These are phyloP conservation scores for Lomentospora prolificans DNA, from an alignment of 2,329 filamentous ascomycete species.

Conservation along the genomic window DNA sequence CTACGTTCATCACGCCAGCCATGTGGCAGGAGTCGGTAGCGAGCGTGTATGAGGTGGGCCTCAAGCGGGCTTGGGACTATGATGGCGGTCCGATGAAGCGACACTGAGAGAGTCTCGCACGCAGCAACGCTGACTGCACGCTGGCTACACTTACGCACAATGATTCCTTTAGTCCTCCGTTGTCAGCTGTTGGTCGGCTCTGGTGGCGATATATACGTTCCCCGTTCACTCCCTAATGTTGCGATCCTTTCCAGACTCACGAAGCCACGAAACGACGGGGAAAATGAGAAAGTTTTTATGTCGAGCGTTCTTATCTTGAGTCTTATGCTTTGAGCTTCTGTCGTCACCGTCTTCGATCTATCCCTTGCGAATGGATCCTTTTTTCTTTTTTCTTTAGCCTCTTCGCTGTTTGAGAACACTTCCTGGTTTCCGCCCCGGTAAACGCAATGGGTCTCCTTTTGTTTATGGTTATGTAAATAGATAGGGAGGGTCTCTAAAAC, in stretches of 20 bases:
- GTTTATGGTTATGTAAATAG: neutral
- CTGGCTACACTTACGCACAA: neutral
- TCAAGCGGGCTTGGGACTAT: conserved; percentile 54
- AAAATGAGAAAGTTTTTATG: neutral
- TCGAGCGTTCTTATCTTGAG: neutral
- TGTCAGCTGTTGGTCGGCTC: neutral
- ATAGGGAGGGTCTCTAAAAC: neutral
- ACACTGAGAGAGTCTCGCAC: conserved; percentile 2
- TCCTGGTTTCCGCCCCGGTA: neutral
- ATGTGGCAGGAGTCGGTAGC: conserved; percentile 68
- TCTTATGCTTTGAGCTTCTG: neutral
- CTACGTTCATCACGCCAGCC: conserved; percentile 55
- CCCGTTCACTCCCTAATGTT: neutral
- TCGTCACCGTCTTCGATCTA: neutral
- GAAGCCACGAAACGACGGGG: neutral
- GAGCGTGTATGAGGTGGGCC: conserved; percentile 55
- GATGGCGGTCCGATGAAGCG: conserved; percentile 25
- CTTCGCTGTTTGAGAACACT: neutral
- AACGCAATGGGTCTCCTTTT: neutral
- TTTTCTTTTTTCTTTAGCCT: neutral
- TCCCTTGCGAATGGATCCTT: neutral
- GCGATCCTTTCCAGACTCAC: neutral
- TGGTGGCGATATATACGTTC: neutral
- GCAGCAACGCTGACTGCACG: neutral
- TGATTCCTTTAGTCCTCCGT: neutral